These are phyloP conservation scores for Teunomyces atbi DNA, from an alignment of 805 yeast genomes.

Conservation along the genomic window DNA sequence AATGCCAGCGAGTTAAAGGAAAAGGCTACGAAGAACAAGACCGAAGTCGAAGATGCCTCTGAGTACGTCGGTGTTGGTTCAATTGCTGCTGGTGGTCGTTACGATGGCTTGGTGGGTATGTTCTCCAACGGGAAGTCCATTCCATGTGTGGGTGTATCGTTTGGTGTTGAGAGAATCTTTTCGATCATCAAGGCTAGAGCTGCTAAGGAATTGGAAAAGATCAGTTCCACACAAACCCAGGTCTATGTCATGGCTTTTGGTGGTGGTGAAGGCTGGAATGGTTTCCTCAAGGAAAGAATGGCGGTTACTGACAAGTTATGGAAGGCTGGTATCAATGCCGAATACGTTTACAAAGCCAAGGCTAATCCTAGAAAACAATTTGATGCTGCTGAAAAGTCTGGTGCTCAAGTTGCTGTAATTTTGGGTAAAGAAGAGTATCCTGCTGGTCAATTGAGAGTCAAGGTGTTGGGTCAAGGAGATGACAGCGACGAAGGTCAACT, in stretches of 20 bases:
- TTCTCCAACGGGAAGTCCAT: conserved; percentile 87
- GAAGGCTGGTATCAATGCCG: conserved; percentile 86
- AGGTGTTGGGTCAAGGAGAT: conserved; percentile 85
- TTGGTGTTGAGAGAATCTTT: conserved; percentile 94
- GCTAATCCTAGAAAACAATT: conserved; percentile 95
- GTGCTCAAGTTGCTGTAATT: conserved; percentile 87
- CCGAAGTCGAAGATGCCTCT: conserved; percentile 85
- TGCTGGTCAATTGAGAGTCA: conserved; percentile 79
- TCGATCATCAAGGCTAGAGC: conserved; percentile 81
- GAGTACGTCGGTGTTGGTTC: conserved; percentile 98
- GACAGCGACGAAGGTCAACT: conserved; percentile 82
- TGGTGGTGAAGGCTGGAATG: conserved; percentile 95
- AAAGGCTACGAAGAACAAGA: conserved; percentile 35
- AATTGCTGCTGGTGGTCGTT: conserved; percentile 98
- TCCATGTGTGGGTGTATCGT: conserved; percentile 97
- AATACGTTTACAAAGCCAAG: conserved; percentile 87
- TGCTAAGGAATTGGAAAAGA: conserved; percentile 52
- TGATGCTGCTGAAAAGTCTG: conserved; percentile 95
- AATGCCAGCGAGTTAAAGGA: conserved; percentile 68
- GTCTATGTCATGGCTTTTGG: conserved; percentile 98
- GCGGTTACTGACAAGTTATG: conserved; percentile 76
- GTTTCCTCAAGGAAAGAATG: conserved; percentile 92
- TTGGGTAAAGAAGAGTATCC: conserved; percentile 92
- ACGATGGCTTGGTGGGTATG: conserved; percentile 96
- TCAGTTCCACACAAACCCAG: conserved; percentile 86